phyloP scores from a whole-genome alignment of 208 protist genomes.

The Phytomonas sp. region DNA sequence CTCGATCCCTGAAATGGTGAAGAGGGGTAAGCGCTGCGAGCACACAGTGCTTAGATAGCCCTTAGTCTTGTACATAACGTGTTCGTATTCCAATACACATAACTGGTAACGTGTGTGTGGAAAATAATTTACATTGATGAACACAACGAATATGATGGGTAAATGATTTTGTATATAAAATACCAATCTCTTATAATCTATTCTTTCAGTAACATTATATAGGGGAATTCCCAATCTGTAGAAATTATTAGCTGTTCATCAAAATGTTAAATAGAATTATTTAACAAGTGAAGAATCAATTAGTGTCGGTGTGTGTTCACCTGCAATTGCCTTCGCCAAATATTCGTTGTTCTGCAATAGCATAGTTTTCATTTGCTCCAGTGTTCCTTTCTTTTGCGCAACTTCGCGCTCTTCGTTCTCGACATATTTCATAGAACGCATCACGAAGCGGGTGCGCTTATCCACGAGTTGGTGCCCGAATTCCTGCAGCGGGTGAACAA shows the following conservation, averaged over 20 bases:
- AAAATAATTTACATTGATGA: conserved; percentile 6
- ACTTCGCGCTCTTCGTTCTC: conserved; percentile 75
- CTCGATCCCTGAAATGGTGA: not conserved
- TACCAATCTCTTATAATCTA: not conserved
- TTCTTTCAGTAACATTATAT: conserved; percentile 3
- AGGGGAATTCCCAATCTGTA: not conserved
- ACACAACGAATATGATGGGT: conserved; percentile 3
- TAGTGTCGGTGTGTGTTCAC: not conserved
- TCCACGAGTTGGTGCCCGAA: conserved; percentile 54
- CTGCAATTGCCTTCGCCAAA: conserved; percentile 17
- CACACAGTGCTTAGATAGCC: not conserved
- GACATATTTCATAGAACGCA: conserved; percentile 69
- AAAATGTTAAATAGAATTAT: not conserved
- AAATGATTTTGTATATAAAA: conserved; percentile 5
- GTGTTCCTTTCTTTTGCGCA: conserved; percentile 38
- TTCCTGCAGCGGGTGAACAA: conserved; percentile 79
- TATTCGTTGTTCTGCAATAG: conserved; percentile 52
- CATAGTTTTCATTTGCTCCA: conserved; percentile 50
- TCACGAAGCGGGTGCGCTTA: conserved; percentile 57
- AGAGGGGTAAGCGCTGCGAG: not conserved
- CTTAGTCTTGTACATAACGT: conserved; percentile 1
- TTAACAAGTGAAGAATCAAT: not conserved
- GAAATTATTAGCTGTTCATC: not conserved
- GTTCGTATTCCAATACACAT: conserved; percentile 4
- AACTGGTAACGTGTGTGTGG: not conserved